These are phyloP conservation scores for Tulasnella sp. DNA, from an alignment of 768 basidiomycete genomes.

Conservation along the genomic window DNA sequence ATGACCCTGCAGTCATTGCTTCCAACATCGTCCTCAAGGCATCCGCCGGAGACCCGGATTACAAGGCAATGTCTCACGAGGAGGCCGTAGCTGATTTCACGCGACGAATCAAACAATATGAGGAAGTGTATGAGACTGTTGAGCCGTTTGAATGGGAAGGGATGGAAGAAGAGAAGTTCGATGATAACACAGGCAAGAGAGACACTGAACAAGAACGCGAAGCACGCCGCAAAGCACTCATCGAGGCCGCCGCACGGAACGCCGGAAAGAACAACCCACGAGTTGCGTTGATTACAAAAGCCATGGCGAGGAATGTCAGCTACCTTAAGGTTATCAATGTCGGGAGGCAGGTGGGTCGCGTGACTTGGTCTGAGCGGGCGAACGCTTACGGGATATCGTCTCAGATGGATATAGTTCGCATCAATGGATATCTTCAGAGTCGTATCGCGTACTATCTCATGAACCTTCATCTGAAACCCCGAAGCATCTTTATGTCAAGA, in stretches of 20 bases:
- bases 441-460: constrained; percentile 97
- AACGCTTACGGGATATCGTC: neutral
- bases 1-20: constrained; percentile 87
- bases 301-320: constrained; percentile 42
- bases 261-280: neutral
- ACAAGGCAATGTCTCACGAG: constrained; percentile 75
- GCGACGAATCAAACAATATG: constrained; percentile 83
- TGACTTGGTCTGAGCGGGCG: neutral
- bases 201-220: neutral
- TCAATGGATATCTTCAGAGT: constrained; percentile 91
- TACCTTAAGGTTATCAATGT: constrained; percentile 91
- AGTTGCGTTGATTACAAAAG: neutral
- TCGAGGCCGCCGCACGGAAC: constrained; percentile 8
- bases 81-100: constrained; percentile 83
- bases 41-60: constrained; percentile 93
- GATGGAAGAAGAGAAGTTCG: neutral
- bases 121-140: constrained; percentile 90
- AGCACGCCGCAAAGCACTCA: neutral
- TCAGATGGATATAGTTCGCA: constrained; percentile 31
- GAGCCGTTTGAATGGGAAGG: constrained; percentile 27
- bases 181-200: neutral
- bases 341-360: constrained; percentile 60
- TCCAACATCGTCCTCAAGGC: constrained; percentile 96
- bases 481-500: constrained; percentile 91
- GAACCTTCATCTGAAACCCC: constrained; percentile 94